Conservation (phyloP, 371 early-diverging fungal genomes). For the Apophysomyces trapeziformis region DNA sequence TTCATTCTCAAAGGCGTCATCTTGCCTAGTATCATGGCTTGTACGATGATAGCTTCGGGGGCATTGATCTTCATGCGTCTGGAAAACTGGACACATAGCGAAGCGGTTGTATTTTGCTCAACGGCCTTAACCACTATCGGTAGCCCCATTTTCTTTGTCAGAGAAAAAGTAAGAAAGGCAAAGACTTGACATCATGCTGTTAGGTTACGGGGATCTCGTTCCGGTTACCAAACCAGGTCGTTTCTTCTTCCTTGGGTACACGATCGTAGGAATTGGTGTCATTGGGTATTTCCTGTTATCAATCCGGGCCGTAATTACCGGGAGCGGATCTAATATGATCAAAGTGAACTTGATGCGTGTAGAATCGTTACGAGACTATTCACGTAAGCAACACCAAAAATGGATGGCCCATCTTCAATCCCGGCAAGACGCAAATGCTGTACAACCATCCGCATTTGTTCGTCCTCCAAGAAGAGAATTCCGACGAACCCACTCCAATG, state of each 20-base stretch:
- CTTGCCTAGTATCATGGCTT: conserved; percentile 24
- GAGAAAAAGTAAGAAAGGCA: background rate
- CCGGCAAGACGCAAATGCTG: background rate
- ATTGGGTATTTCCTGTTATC: conserved; percentile 27
- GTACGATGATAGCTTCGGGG: conserved; percentile 15
- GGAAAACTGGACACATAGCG: conserved; percentile 27
- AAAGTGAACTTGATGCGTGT: conserved; percentile 30
- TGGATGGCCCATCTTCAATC: conserved; percentile 13
- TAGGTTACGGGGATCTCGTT: conserved; percentile 31
- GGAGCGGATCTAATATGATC: conserved; percentile 22
- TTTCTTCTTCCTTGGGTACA: conserved; percentile 23
- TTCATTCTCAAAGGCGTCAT: conserved; percentile 17
- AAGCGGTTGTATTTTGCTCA: conserved; percentile 26
- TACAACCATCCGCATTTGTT: background rate
- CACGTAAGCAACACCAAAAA: conserved; percentile 22
- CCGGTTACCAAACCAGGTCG: conserved; percentile 18
- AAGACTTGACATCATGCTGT: background rate
- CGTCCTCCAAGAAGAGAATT: background rate
- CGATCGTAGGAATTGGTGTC: conserved; percentile 20
- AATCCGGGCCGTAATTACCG: conserved; percentile 28
- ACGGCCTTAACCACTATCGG: conserved; percentile 28
- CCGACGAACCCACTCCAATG: conserved; percentile 15
- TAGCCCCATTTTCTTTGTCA: background rate
- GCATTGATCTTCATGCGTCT: conserved; percentile 18
- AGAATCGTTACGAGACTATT: conserved; percentile 22